Evolutionary conservation across 192 early-diverging fungal species (phyloP).

Genomic region (Helicostylum pulchrum): DNA sequence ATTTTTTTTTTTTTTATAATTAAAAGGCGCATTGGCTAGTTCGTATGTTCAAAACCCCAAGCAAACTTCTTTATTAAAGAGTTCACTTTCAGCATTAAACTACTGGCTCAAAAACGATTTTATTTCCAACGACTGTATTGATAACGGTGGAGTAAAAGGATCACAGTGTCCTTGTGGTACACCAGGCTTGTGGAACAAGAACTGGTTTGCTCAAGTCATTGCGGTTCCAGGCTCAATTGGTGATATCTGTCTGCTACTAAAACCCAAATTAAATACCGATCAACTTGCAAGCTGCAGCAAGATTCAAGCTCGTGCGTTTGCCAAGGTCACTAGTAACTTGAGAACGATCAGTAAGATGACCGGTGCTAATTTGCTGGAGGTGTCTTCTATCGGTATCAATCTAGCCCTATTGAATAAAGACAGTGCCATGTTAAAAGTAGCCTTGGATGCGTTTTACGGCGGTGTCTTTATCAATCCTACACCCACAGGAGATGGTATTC

Average conservation of each 20-base stretch:
- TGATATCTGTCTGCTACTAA: slow-evolving; percentile 19
- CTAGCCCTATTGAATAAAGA: slow-evolving; percentile 20
- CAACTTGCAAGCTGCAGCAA: slow-evolving; percentile 3
- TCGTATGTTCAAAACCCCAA: background rate
- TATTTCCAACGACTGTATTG: background rate
- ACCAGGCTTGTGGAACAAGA: slow-evolving; percentile 32
- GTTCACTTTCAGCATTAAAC: slow-evolving; percentile 7
- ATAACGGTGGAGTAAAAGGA: slow-evolving; percentile 9
- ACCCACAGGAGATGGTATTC: slow-evolving; percentile 19
- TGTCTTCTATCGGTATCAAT: slow-evolving; percentile 20
- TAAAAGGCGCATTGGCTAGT: slow-evolving; percentile 5
- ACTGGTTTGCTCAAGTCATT: slow-evolving; percentile 29
- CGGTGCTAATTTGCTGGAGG: slow-evolving; percentile 24
- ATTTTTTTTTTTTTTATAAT: background rate
- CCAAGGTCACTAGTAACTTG: background rate
- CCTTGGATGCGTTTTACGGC: slow-evolving; percentile 14
- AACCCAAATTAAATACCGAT: background rate
- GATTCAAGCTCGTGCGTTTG: slow-evolving; percentile 12
- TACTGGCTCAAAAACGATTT: slow-evolving; percentile 28
- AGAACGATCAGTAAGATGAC: slow-evolving; percentile 5
- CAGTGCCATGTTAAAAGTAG: background rate
- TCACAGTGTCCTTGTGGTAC: slow-evolving; percentile 30
- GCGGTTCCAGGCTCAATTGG: slow-evolving; percentile 1
- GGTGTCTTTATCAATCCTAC: background rate
- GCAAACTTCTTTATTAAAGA: slow-evolving; percentile 1